A percentile compares a stretch with the other conserved stretches of the same genome.
Conservation (phyloP, 2,329 filamentous ascomycete genomes). For the Aureobasidium lini region DNA sequence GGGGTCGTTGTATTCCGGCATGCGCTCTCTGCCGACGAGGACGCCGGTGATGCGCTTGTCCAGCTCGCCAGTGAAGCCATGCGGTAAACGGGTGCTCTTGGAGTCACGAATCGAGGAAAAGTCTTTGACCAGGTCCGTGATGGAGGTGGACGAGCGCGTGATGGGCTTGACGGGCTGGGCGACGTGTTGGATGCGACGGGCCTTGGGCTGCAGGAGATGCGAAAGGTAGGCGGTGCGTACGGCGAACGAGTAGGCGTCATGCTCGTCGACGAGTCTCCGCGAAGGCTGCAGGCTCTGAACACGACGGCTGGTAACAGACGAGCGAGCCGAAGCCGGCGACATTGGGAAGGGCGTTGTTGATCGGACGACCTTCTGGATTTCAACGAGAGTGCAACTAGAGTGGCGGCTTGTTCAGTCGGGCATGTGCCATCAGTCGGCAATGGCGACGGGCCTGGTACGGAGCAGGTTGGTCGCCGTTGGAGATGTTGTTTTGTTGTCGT, state of each 20-base stretch:
- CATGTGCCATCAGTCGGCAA: neutral
- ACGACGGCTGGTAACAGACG: slow-evolving; percentile 30
- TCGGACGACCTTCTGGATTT: neutral
- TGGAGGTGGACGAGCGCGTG: slow-evolving; percentile 62
- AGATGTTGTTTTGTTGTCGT: neutral
- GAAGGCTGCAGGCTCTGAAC: slow-evolving; percentile 38
- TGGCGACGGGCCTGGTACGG: neutral
- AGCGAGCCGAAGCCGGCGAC: slow-evolving; percentile 24
- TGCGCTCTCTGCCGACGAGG: slow-evolving; percentile 69
- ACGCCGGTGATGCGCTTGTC: slow-evolving; percentile 76
- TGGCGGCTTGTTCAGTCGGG: neutral
- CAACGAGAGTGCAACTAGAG: neutral
- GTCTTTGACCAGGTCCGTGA: slow-evolving; percentile 83
- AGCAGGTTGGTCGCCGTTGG: neutral
- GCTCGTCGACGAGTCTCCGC: slow-evolving; percentile 39
- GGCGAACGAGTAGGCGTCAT: slow-evolving; percentile 87
- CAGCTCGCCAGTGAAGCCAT: slow-evolving; percentile 62
- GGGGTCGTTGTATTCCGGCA: slow-evolving; percentile 86
- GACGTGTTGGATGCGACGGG: slow-evolving; percentile 84
- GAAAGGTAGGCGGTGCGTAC: slow-evolving; percentile 85
- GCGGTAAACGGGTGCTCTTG: slow-evolving; percentile 63
- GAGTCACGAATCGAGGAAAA: slow-evolving; percentile 61
- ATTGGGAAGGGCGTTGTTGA: slow-evolving; percentile 13
- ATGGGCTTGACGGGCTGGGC: slow-evolving; percentile 47
- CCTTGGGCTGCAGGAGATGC: slow-evolving; percentile 85